These are phyloP conservation scores for Closterium sp. DNA, from an alignment of 139 green algal species.

Conservation along the genomic window DNA sequence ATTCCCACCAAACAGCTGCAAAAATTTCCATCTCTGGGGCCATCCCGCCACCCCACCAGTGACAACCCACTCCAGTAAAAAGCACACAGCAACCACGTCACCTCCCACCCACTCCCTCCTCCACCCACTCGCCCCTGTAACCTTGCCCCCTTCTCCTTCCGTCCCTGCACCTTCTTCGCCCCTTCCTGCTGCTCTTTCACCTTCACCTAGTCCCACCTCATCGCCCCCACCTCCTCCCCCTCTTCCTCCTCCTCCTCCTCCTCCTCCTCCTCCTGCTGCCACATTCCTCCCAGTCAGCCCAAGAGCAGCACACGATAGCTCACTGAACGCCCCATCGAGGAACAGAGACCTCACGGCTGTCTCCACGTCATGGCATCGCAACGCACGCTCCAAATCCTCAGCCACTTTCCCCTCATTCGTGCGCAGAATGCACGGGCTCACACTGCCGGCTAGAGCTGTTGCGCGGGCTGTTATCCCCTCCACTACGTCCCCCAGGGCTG, in stretches of 20 bases:
- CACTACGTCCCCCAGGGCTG: neutral
- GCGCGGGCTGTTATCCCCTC: neutral
- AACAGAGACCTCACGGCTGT: neutral
- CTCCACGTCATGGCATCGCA: neutral
- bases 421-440: neutral
- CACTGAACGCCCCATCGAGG: neutral
- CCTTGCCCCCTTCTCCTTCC: neutral
- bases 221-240: too few species aligned
- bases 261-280: neutral
- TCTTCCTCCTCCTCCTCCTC: neutral
- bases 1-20: neutral
- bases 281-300: neutral
- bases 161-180: neutral
- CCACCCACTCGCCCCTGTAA: neutral
- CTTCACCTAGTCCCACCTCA: too few species aligned
- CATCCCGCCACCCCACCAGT: neutral
- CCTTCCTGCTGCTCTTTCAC: neutral
- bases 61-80: neutral
- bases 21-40: neutral
- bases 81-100: neutral
- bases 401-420: constrained; percentile 7
- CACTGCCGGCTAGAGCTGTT: neutral
- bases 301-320: neutral
- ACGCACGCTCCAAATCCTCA: neutral
- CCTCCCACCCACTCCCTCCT: neutral